A percentile compares a stretch with the other conserved stretches of the same genome.
Conservation (phyloP, 495 filamentous ascomycete genomes). For the Penicillium parvum region DNA sequence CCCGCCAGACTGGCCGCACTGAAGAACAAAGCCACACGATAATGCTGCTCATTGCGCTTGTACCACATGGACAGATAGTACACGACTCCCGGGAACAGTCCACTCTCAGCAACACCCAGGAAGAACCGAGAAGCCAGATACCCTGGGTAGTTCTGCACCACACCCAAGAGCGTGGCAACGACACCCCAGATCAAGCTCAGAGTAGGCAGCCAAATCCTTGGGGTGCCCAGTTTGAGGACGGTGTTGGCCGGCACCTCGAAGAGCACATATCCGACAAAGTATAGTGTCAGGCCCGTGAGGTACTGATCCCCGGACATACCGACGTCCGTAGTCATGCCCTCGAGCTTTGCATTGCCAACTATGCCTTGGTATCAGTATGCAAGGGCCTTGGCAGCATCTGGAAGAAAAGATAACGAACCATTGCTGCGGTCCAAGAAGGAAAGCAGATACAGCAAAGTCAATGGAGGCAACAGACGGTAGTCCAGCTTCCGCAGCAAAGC, state of each 20-base stretch:
- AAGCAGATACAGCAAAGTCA: slow-evolving; percentile 65
- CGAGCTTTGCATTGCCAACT: slow-evolving; percentile 55
- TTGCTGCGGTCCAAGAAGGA: slow-evolving; percentile 76
- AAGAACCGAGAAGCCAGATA: slow-evolving; percentile 56
- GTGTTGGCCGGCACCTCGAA: slow-evolving; percentile 72
- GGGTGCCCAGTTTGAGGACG: slow-evolving; percentile 66
- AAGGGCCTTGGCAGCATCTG: slow-evolving; percentile 3
- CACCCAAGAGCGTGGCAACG: slow-evolving; percentile 66
- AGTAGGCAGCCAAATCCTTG: slow-evolving; percentile 56
- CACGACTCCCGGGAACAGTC: slow-evolving; percentile 70
- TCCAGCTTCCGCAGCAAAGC: slow-evolving; percentile 64
- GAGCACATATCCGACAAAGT: slow-evolving; percentile 73
- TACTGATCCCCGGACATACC: slow-evolving; percentile 70
- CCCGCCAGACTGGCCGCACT: slow-evolving; percentile 69
- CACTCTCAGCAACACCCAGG: slow-evolving; percentile 44
- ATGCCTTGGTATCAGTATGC: slow-evolving; percentile 12
- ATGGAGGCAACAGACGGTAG: slow-evolving; percentile 56
- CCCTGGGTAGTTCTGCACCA: slow-evolving; percentile 61
- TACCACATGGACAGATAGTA: slow-evolving; percentile 89
- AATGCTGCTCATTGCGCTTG: slow-evolving; percentile 65
- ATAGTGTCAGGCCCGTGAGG: slow-evolving; percentile 65
- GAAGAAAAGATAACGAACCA: slow-evolving; percentile 34
- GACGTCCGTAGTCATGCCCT: slow-evolving; percentile 60
- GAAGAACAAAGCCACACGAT: slow-evolving; percentile 72
- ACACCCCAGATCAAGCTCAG: slow-evolving; percentile 55